These are phyloP conservation scores for Carpinus viminea DNA, from an alignment of 306 rosid genomes.

Conservation along the genomic window DNA sequence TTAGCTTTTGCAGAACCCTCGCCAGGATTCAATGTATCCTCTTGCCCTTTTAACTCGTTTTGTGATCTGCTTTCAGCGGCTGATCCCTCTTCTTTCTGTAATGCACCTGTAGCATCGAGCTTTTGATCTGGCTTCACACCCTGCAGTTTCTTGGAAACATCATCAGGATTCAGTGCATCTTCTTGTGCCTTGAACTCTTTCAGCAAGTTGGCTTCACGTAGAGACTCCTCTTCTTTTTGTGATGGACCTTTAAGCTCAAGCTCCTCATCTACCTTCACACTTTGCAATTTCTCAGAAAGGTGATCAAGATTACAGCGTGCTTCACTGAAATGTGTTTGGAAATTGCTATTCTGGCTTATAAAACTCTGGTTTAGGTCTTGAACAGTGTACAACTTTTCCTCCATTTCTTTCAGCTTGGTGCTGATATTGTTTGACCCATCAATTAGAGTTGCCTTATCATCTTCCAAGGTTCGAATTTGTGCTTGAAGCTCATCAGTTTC, in stretches of 20 bases:
- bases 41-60: slow-evolving; percentile 22
- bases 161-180: slow-evolving; percentile 29
- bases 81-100: slow-evolving; percentile 32
- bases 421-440: slow-evolving; percentile 51
- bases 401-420: slow-evolving; percentile 62
- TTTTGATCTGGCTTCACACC: slow-evolving; percentile 33
- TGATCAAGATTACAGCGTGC: slow-evolving; percentile 52
- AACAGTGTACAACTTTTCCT: slow-evolving; percentile 47
- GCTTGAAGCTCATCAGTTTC: slow-evolving; percentile 75
- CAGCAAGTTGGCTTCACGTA: slow-evolving; percentile 30
- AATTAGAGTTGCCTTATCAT: slow-evolving; percentile 52
- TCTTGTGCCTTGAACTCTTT: slow-evolving; percentile 29
- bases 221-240: slow-evolving; percentile 16
- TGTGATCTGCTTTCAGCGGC: slow-evolving; percentile 16
- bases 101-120: slow-evolving; percentile 7
- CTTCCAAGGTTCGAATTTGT: slow-evolving; percentile 61
- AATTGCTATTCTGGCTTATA: slow-evolving; percentile 54
- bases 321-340: slow-evolving; percentile 61
- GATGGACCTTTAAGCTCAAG: slow-evolving; percentile 27
- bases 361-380: slow-evolving; percentile 55
- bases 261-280: slow-evolving; percentile 49
- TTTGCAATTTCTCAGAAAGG: slow-evolving; percentile 57
- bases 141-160: slow-evolving; percentile 14
- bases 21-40: slow-evolving; percentile 12
- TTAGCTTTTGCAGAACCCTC: slow-evolving; percentile 27